These are phyloP conservation scores for Linnemannia schmuckeri DNA, from an alignment of 192 early-diverging fungal genomes.

Conservation along the genomic window DNA sequence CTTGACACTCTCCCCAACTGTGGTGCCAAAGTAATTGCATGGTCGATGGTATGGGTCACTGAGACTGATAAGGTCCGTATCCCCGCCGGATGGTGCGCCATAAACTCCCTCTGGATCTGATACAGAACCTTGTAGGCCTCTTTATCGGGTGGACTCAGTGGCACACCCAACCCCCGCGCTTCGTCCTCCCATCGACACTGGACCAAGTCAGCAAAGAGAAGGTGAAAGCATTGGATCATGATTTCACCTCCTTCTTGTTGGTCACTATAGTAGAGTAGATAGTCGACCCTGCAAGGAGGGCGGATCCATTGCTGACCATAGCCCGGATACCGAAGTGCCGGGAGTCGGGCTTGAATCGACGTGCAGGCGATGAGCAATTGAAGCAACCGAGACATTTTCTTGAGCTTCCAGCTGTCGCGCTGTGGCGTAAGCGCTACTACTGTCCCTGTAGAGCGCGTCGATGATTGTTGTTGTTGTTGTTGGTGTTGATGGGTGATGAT, in stretches of 20 bases:
- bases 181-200: constrained; percentile 16
- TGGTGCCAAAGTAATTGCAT: constrained; percentile 21
- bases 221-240: constrained; percentile 36
- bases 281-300: constrained; percentile 41
- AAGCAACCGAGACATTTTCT: constrained; percentile 33
- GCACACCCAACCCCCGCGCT: background rate
- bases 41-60: constrained; percentile 15
- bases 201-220: constrained; percentile 43
- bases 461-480: background rate
- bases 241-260: constrained; percentile 17
- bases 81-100: constrained; percentile 17
- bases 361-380: constrained; percentile 50
- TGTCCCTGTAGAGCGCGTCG: background rate
- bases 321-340: constrained; percentile 45
- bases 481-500: constrained; percentile 3
- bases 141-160: constrained; percentile 20
- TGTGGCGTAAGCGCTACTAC: background rate
- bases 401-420: constrained; percentile 16
- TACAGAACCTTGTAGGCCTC: constrained; percentile 37
- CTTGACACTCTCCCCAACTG: constrained; percentile 21
- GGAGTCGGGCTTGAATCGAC: constrained; percentile 34
- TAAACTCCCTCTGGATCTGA: constrained; percentile 42
- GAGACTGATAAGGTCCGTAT: constrained; percentile 37
- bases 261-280: constrained; percentile 32
- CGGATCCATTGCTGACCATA: constrained; percentile 55